Evolutionary conservation across 441 rosid species (phyloP), one percentile per base, ranked within the genome.

Genomic region (Adansonia madagascariensis): DNA sequence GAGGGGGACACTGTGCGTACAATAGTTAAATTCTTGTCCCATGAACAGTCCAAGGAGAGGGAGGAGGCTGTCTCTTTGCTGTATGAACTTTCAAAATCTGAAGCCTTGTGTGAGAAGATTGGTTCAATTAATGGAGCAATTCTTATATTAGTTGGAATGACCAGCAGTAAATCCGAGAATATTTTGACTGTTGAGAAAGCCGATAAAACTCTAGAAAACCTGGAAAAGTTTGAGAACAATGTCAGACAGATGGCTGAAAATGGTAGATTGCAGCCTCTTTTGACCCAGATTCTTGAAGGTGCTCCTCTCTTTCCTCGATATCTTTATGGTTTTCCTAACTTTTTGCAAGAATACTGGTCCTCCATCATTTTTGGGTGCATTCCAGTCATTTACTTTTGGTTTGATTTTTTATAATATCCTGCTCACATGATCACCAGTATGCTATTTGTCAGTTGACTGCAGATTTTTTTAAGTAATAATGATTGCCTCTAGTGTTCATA

Each of bases 1-100:
- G 94, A 90, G 84, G 99, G 99, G 77, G 97, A 94, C 63, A 91
- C 91, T 17, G 98, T 96, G 80, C 97, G 99, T 55, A 94, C 97
- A 14, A 83, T 92, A 74, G 92, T 96, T 79, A 96, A 96, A 86
- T 90, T 96, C 83, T 86, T 96, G 83, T 88, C 93, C 20, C 92
- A 88, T 46, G 99, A 96, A 81, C 94, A 82, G 71, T 96, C 97
- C 63, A 91, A 87, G 77, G 99, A 94, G 78, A 90, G 95, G 86
- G 97, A 89, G 74, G 94, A 91, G 83, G 99, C 99, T 76, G 97
- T 96, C 80, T 87, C 95, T 27, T 87, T 96, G 88, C 83, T 96
- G 75, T 88, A 89, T 56, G 99, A 96, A 88, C 99, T 96, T 76
- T 96, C 99, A 15, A 94, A 92, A 82, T 90, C 93, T 35, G 94